phyloP scores from a whole-genome alignment of 2,329 filamentous ascomycete genomes.

The Fonsecaea multimorphosa region DNA sequence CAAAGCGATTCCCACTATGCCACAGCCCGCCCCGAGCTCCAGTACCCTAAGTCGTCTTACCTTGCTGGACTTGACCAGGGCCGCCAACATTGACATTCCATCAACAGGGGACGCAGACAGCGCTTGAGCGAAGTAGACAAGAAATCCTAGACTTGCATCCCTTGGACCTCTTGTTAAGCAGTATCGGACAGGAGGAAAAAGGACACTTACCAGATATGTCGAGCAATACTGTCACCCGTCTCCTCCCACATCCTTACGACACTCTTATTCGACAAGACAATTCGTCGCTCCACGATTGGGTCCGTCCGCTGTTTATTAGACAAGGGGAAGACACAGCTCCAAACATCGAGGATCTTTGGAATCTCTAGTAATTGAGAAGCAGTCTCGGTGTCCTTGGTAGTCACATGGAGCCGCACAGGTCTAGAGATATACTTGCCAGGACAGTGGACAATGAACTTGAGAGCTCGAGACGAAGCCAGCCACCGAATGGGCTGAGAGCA shows the following conservation, averaged over 20 bases:
- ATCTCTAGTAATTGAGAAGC: constrained; percentile 32
- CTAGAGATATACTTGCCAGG: constrained; percentile 34
- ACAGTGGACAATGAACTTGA: constrained; percentile 51
- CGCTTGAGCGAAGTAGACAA: constrained; percentile 58
- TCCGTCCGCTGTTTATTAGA: constrained; percentile 51
- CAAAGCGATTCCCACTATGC: constrained; percentile 70
- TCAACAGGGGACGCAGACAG: constrained; percentile 43
- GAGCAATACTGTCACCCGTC: constrained; percentile 73
- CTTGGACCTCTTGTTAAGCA: constrained; percentile 41
- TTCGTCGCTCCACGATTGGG: constrained; percentile 62
- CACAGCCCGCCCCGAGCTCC: constrained; percentile 72
- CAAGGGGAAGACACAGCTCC: constrained; percentile 57
- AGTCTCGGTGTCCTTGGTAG: constrained; percentile 28
- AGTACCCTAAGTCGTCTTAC: constrained; percentile 57
- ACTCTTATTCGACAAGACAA: constrained; percentile 51
- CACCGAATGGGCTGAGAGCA: constrained; percentile 53
- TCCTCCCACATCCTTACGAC: constrained; percentile 68
- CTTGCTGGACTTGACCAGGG: constrained; percentile 42
- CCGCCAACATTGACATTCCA: constrained; percentile 43
- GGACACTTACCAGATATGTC: constrained; percentile 68
- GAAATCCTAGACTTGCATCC: constrained; percentile 66
- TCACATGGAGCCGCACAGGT: constrained; percentile 37
- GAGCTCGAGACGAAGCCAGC: constrained; percentile 51
- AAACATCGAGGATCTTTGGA: constrained; percentile 62
- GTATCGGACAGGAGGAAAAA: constrained; percentile 4